Evolutionary conservation across 257 asterid species (phyloP).

Genomic region (Catharanthus roseus): DNA sequence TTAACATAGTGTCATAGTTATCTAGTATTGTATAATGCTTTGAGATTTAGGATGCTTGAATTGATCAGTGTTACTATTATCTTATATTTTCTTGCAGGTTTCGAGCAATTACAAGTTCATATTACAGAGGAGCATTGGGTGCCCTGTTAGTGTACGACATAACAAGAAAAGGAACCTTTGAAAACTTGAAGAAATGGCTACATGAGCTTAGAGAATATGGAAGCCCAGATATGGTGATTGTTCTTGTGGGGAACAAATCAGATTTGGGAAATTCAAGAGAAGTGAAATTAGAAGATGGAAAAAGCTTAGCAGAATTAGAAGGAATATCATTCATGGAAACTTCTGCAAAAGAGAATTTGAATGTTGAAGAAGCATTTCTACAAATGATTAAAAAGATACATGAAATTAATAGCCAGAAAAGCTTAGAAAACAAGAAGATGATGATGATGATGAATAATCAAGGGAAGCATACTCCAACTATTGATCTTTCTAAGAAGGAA

Average conservation of each 20-base stretch:
- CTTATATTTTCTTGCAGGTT: slow-evolving; percentile 33
- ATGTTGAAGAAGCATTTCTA: slow-evolving; percentile 79
- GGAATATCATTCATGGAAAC: slow-evolving; percentile 67
- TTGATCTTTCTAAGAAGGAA: slow-evolving; percentile 42
- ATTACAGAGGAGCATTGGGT: slow-evolving; percentile 80
- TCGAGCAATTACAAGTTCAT: slow-evolving; percentile 86
- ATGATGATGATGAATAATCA: slow-evolving; percentile 10
- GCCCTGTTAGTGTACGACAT: slow-evolving; percentile 76
- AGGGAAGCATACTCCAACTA: no score
- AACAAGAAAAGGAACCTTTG: slow-evolving; percentile 60
- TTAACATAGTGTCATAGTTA: no score
- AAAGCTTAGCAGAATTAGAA: slow-evolving; percentile 61
- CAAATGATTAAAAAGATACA: slow-evolving; percentile 64
- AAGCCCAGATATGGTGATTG: slow-evolving; percentile 65
- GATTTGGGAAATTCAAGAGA: slow-evolving; percentile 51
- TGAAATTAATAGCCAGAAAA: slow-evolving; percentile 47
- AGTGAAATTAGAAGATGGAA: slow-evolving; percentile 67
- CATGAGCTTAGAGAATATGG: slow-evolving; percentile 61
- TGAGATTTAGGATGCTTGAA: no score
- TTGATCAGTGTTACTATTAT: background rate
- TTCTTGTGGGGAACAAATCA: slow-evolving; percentile 74
- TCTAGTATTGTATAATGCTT: no score
- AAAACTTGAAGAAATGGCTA: slow-evolving; percentile 64
- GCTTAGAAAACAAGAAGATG: slow-evolving; percentile 41
- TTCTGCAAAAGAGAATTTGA: slow-evolving; percentile 73